phyloP scores from a whole-genome alignment of 345 rosid species.

The Lepidium africanum region DNA sequence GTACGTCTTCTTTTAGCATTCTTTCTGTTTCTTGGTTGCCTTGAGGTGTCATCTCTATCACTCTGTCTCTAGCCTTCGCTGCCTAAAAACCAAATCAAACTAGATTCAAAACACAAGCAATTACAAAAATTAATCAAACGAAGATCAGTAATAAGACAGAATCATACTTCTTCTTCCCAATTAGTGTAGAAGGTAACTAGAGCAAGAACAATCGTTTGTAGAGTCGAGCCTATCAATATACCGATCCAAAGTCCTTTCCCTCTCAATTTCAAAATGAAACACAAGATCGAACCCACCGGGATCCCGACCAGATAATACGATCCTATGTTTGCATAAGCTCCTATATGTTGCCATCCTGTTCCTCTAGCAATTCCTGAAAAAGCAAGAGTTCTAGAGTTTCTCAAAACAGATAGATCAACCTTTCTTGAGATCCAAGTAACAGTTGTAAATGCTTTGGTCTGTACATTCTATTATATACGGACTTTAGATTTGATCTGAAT shows the following conservation, averaged over 20 bases:
- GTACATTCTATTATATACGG: background rate
- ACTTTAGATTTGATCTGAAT: background rate
- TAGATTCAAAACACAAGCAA: background rate
- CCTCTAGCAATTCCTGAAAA: conserved; percentile 58
- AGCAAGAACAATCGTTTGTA: conserved; percentile 35
- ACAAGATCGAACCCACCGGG: conserved; percentile 36
- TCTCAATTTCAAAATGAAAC: conserved; percentile 34
- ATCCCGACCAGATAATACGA: conserved; percentile 54
- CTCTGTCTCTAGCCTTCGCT: conserved; percentile 30
- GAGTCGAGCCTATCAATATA: conserved; percentile 29
- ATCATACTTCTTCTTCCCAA: conserved; percentile 52
- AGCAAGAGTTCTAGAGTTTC: background rate
- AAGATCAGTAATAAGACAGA: background rate
- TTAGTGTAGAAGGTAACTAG: conserved; percentile 37
- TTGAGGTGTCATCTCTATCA: conserved; percentile 13
- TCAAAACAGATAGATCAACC: background rate
- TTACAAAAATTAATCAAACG: background rate
- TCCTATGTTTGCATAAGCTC: conserved; percentile 52
- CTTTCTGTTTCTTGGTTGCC: conserved; percentile 11
- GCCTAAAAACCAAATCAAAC: conserved; percentile 25
- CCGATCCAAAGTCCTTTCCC: conserved; percentile 62
- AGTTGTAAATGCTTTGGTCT: background rate
- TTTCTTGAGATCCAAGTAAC: background rate
- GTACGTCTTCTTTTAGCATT: background rate
- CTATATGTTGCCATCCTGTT: conserved; percentile 57